A percentile compares a stretch with the other conserved stretches of the same genome.
These are phyloP conservation scores for Emericellopsis atlantica DNA, from an alignment of 2,329 filamentous ascomycete genomes.

Conservation along the genomic window DNA sequence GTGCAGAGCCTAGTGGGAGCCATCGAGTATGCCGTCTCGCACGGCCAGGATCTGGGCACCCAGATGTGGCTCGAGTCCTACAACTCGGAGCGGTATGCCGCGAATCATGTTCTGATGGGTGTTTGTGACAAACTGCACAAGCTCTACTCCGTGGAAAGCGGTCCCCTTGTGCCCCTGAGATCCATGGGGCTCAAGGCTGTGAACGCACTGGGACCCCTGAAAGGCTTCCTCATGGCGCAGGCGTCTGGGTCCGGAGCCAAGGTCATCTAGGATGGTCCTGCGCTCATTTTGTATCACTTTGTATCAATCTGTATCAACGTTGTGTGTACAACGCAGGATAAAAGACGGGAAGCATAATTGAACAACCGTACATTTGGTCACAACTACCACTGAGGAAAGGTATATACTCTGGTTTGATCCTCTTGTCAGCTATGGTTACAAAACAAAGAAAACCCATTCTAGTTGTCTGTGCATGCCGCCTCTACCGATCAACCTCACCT, in stretches of 20 bases:
- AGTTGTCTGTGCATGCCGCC: constrained; percentile 14
- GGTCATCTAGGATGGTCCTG: constrained; percentile 15
- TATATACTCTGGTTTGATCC: constrained; percentile 22
- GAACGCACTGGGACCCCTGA: constrained; percentile 61
- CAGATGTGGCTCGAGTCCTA: constrained; percentile 71
- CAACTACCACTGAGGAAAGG: constrained; percentile 9
- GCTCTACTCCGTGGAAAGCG: constrained; percentile 69
- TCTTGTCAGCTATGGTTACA: constrained; percentile 25
- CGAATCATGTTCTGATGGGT: constrained; percentile 68
- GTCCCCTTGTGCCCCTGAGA: constrained; percentile 68
- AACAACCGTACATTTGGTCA: constrained; percentile 5
- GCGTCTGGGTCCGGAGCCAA: constrained; percentile 43
- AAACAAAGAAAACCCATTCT: constrained; percentile 20
- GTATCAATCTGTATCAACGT: constrained; percentile 3
- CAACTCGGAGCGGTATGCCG: constrained; percentile 65
- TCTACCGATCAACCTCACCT: constrained; percentile 52
- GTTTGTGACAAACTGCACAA: constrained; percentile 87
- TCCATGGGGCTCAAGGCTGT: constrained; percentile 67
- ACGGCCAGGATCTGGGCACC: constrained; percentile 80
- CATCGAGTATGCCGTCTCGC: constrained; percentile 63
- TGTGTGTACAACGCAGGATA: too few species aligned
- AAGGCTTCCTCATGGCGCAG: constrained; percentile 75
- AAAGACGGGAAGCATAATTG: not conserved
- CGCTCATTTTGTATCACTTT: not conserved
- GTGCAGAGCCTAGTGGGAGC: constrained; percentile 65